Conservation (phyloP, 805 yeast genomes). For the Wickerhamiella spandovensis region DNA sequence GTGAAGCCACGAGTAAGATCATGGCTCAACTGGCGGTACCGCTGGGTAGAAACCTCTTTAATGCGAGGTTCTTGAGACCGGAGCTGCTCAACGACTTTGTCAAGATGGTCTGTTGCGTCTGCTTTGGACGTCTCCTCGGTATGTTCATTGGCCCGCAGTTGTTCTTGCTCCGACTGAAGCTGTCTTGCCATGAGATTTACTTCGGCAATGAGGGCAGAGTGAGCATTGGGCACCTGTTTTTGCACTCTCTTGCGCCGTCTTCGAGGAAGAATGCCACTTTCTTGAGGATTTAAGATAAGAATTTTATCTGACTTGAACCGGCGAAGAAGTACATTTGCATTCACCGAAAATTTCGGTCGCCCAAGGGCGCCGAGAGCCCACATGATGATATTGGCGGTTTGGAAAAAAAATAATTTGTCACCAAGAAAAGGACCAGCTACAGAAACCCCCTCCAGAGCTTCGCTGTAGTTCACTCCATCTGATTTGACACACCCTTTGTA, state of each 20-base stretch:
- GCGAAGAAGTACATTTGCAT: background rate
- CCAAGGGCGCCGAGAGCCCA: background rate
- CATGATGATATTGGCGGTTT: background rate
- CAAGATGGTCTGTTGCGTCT: background rate
- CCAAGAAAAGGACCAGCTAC: background rate
- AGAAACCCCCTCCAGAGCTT: too few species aligned
- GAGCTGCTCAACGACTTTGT: background rate
- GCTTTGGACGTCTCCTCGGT: background rate
- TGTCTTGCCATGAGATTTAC: background rate
- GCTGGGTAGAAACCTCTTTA: slow-evolving; percentile 11
- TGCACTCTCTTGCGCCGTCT: background rate
- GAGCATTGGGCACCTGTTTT: background rate
- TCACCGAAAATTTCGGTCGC: background rate
- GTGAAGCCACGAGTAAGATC: slow-evolving; percentile 20
- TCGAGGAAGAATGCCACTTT: background rate
- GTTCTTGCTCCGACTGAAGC: background rate
- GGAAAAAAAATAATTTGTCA: background rate
- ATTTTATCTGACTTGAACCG: background rate
- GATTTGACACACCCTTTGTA: too few species aligned
- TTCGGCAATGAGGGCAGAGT: background rate
- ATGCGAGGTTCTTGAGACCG: background rate
- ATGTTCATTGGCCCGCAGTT: background rate
- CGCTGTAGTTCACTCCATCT: too few species aligned
- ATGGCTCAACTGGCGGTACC: slow-evolving; percentile 15
- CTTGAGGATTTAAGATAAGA: background rate